phyloP scores from a whole-genome alignment of 1,284 basidiomycete species.

The Ustilago crameri region DNA sequence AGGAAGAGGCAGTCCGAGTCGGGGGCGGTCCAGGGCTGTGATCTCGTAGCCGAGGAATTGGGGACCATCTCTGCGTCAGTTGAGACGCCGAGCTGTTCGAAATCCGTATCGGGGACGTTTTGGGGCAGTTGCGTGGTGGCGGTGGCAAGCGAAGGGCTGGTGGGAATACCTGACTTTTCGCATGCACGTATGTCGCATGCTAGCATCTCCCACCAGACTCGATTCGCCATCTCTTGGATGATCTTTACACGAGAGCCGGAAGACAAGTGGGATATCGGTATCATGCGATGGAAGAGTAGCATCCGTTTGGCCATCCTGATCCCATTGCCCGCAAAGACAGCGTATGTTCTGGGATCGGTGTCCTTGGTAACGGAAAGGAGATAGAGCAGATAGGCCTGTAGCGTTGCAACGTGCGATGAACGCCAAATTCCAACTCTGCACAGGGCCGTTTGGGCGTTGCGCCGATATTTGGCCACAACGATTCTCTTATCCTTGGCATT shows the following conservation, averaged over 20 bases:
- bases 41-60: no score
- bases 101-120: constrained; percentile 11
- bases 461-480: constrained; percentile 4
- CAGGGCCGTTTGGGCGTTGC: constrained; percentile 16
- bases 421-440: constrained; percentile 10
- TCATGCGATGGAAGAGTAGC: constrained; percentile 2
- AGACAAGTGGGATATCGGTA: background rate
- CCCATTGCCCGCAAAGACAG: constrained; percentile 5
- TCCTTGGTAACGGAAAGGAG: constrained; percentile 12
- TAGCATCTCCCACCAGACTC: constrained; percentile 24
- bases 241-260: background rate
- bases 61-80: background rate
- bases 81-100: background rate
- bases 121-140: constrained; percentile 7
- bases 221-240: constrained; percentile 8
- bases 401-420: constrained; percentile 4
- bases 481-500: background rate
- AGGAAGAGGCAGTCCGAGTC: constrained; percentile 13
- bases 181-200: constrained; percentile 17
- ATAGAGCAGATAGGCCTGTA: constrained; percentile 23
- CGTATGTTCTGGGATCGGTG: constrained; percentile 14
- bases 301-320: constrained; percentile 10
- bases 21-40: background rate
- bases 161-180: constrained; percentile 19
- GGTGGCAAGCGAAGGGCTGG: constrained; percentile 7